Conservation (phyloP, 1,284 basidiomycete genomes). For the Lentinula novae-zelandiae region DNA sequence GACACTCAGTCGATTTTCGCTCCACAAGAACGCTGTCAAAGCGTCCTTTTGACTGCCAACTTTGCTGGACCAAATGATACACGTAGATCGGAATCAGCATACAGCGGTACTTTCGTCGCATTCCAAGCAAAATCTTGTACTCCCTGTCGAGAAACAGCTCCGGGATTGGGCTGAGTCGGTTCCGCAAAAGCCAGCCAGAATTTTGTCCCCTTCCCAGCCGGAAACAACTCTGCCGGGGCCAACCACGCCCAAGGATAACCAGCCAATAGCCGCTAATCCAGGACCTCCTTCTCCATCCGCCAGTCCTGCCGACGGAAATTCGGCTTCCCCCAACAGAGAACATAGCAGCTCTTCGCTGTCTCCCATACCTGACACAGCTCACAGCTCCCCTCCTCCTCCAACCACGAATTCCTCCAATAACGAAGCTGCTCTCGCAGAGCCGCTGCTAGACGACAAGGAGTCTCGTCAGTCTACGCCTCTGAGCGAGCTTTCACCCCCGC, state of each 20-base stretch:
- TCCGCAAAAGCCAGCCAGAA: not conserved
- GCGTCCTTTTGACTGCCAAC: not conserved
- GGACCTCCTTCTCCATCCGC: not conserved
- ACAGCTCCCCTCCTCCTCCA: constrained; percentile 16
- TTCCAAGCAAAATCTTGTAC: constrained; percentile 43
- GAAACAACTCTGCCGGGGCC: not conserved
- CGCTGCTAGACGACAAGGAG: constrained; percentile 25
- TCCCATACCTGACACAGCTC: constrained; percentile 40
- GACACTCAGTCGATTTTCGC: not conserved
- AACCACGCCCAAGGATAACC: constrained; percentile 1
- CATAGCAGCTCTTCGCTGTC: constrained; percentile 47
- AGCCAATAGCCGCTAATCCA: constrained; percentile 5
- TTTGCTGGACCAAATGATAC: constrained; percentile 40
- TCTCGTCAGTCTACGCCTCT: constrained; percentile 61
- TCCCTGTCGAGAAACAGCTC: constrained; percentile 23
- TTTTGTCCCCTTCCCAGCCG: not conserved
- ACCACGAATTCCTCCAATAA: constrained; percentile 16
- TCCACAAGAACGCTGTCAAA: constrained; percentile 4
- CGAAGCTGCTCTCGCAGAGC: constrained; percentile 16
- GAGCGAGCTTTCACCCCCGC: constrained; percentile 64
- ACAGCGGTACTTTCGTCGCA: constrained; percentile 32
- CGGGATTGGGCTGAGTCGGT: constrained; percentile 2
- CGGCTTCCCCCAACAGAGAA: constrained; percentile 11
- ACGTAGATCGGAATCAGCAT: constrained; percentile 55
- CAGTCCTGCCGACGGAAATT: not conserved